phyloP scores from a whole-genome alignment of 2,329 filamentous ascomycete genomes.

The Alternaria metachromatica region DNA sequence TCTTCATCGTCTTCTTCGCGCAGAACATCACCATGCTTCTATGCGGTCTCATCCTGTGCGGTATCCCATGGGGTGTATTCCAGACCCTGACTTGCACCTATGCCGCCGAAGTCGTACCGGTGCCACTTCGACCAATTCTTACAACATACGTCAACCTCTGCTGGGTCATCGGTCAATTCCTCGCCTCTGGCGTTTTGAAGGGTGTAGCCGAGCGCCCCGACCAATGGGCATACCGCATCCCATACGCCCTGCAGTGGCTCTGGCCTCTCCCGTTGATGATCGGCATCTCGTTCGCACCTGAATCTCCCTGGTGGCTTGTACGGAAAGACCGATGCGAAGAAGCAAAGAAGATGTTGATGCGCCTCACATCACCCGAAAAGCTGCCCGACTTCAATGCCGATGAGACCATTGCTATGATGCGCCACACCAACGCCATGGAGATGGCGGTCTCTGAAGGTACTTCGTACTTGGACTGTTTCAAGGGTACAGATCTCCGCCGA shows the following conservation, averaged over 20 bases:
- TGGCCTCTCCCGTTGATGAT: conserved; percentile 74
- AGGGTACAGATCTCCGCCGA: conserved; percentile 76
- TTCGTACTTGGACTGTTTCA: conserved; percentile 84
- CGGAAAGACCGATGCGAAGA: conserved; percentile 69
- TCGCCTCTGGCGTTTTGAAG: conserved; percentile 74
- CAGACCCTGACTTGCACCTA: conserved; percentile 57
- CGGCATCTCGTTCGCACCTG: conserved; percentile 71
- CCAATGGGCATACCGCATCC: conserved; percentile 71
- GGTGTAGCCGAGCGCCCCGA: conserved; percentile 69
- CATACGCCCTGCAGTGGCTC: conserved; percentile 76
- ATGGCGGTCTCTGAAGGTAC: conserved; percentile 70
- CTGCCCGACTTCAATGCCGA: conserved; percentile 51
- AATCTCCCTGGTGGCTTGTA: conserved; percentile 77
- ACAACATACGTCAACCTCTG: conserved; percentile 77
- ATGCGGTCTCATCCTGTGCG: conserved; percentile 62
- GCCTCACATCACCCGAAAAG: conserved; percentile 63
- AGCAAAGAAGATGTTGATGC: conserved; percentile 69
- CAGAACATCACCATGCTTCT: conserved; percentile 63
- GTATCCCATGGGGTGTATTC: conserved; percentile 57
- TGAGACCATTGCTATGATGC: conserved; percentile 83
- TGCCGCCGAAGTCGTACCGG: conserved; percentile 69
- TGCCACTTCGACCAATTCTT: conserved; percentile 66
- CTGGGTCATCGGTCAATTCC: conserved; percentile 76
- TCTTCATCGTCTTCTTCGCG: conserved; percentile 48
- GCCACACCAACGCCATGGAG: conserved; percentile 83